Evolutionary conservation across 73 alveolate genomes (phyloP), one percentile per base, ranked within the genome.

Genomic region (Breviolum minutum): DNA sequence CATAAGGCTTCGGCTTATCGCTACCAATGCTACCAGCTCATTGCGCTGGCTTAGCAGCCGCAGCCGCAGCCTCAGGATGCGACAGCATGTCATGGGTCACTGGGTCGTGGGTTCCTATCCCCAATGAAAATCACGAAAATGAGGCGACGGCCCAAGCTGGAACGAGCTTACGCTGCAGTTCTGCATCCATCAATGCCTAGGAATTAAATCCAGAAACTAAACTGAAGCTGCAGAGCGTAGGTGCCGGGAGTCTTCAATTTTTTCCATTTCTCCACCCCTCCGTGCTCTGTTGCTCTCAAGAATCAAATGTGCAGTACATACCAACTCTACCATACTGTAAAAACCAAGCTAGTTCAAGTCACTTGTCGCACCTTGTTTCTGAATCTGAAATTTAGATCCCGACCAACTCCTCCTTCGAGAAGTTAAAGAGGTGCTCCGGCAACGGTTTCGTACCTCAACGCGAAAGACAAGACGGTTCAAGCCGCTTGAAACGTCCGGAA

Each of bases 401-500:
- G 6, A 71, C 96, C 70, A 92, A 62, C 80, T 92, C 98, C 90
- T 92, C 98, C 98, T 92, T 92, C 98, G 98, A 48, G 79, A 92
- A 92, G 63, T 81, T 54, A 48, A 92, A 76, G 79, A 92, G 86
- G 80, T 76, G 91, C 68, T 92, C 98, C 24, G 98, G 98, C 91
- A 92, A 48, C 48, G 98, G 98, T 64, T 92, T 92, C 81, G 85
- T 89, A 77, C 96, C 96, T 89, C 40, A 81, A 13, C 2, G 87
- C 29, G 87, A 79, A 12, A 6, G 77, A 17, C 77, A 68, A 68
- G 24, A 68, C 77, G 54, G 54, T 40, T 40, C 54, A 40, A 40
- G 54, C 54, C 3, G 54, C 54, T 40, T 40, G 54, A 40, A 40
- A 40, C 54, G 54, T 40, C 54, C 54, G 54, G 54, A 40, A 40